Evolutionary conservation across 768 basidiomycete genomes (phyloP), one percentile per base, ranked within the genome.

Genomic region (Clitopilus passeckerianus): DNA sequence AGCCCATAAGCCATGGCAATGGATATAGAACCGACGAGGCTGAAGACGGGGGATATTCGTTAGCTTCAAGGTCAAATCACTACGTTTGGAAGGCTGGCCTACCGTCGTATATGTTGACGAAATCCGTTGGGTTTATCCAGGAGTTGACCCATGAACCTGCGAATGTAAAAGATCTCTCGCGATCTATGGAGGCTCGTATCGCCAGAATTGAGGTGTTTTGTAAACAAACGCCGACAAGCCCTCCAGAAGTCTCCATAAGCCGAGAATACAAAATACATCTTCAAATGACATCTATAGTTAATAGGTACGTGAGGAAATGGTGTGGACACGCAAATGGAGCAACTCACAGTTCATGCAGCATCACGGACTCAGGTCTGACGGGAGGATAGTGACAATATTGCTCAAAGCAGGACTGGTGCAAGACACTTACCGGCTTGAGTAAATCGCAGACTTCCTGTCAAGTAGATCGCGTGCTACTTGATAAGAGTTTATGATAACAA

Each of bases 401-500:
- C 5, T 23, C 6, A 18, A 3, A 18, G 20, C 5, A 50, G 46
- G 18, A 50, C 15, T 18, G 5, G 5, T 41, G 37, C 37, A 14
- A 41, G 37, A 5, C 20, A 23, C 46, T 50, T n/a, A 50, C 46
- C 46, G 46, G 20, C 46, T 50, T 7, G 63, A 64, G 56, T 73
- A 72, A 22, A 66, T 71, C 4, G 34, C 57, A 15, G 66, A 61
- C 8, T 74, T 66, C 15, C 65, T 63, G 23, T 75, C 74, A 20
- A 74, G 61, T 9, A 78, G 61, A 22, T 78, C 77, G 1, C 54
- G 54, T 1, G 71, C 73, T 18, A 68, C 64, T 56, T 66, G 65
- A 53, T 65, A 63, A 14, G 68, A 66, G 61, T 75, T 76, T 10
- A 75, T 44, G 3, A 76, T 59, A 12, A 75, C 10, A 16, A 72